phyloP scores from a whole-genome alignment of 2,329 filamentous ascomycete species.

The Zasmidium angulare region DNA sequence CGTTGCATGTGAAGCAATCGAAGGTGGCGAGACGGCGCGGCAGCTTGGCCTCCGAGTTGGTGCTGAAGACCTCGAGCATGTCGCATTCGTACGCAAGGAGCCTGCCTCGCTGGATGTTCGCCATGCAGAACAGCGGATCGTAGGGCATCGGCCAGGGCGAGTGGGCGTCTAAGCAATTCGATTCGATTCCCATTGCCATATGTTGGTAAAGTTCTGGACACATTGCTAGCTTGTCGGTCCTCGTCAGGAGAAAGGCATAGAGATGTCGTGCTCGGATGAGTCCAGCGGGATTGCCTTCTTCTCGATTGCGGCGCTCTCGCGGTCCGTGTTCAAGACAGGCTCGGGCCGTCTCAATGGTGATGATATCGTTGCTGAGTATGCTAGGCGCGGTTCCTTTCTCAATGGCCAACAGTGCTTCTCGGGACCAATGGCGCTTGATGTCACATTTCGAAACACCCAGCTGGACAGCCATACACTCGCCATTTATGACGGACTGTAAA shows the following conservation, averaged over 20 bases:
- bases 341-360: constrained; percentile 2
- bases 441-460: constrained; percentile 7
- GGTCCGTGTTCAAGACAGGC: background rate
- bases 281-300: background rate
- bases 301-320: background rate
- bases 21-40: constrained; percentile 5
- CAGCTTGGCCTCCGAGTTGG: constrained; percentile 8
- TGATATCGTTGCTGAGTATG: constrained; percentile 12
- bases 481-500: background rate
- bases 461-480: constrained; percentile 11
- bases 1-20: constrained; percentile 13
- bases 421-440: constrained; percentile 6
- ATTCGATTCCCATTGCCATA: constrained; percentile 7
- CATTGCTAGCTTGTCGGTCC: background rate
- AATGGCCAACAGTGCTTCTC: background rate
- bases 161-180: constrained; percentile 8
- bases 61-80: constrained; percentile 11
- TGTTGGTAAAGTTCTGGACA: background rate
- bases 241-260: background rate
- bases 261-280: background rate
- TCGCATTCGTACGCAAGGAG: constrained; percentile 16
- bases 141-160: constrained; percentile 24
- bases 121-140: constrained; percentile 25
- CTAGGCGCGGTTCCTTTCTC: constrained; percentile 2
- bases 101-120: constrained; percentile 21